A percentile compares a stretch with the other conserved stretches of the same genome.
phyloP scores from a whole-genome alignment of 1,139 yeast species.

The Diutina pseudorugosa region DNA sequence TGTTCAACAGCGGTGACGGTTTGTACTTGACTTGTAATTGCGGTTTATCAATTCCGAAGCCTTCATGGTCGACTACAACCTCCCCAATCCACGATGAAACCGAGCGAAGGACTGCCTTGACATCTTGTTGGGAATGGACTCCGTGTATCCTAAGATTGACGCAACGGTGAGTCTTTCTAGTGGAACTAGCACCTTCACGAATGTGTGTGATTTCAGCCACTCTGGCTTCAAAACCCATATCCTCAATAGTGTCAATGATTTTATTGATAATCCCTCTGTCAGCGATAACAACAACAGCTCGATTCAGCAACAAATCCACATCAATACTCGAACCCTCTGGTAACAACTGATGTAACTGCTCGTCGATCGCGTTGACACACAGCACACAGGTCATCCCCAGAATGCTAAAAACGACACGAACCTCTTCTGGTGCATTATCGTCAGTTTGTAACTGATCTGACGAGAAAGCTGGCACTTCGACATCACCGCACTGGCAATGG shows the following conservation, averaged over 20 bases:
- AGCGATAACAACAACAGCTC: conserved; percentile 35
- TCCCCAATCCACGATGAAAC: conserved; percentile 20
- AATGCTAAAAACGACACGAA: conserved; percentile 40
- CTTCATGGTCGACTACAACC: conserved; percentile 36
- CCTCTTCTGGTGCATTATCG: conserved; percentile 12
- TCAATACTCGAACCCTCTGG: conserved; percentile 6
- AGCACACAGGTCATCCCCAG: conserved; percentile 61
- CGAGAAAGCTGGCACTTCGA: conserved; percentile 6
- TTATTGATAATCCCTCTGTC: conserved; percentile 41
- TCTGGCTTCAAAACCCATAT: conserved; percentile 45
- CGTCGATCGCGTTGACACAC: conserved; percentile 37
- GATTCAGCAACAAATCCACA: conserved; percentile 30
- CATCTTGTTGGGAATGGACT: neutral
- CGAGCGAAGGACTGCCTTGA: neutral
- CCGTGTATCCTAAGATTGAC: neutral
- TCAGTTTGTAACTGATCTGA: conserved; percentile 17
- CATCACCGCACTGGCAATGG: neutral
- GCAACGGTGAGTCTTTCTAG: neutral
- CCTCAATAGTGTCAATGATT: conserved; percentile 35
- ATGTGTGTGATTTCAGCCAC: conserved; percentile 51
- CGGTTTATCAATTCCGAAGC: conserved; percentile 44
- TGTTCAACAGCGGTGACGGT: conserved; percentile 19
- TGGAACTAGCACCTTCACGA: conserved; percentile 31
- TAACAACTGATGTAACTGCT: conserved; percentile 27
- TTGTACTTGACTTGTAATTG: conserved; percentile 50